Percentiles rank a stretch among this genome's conserved stretches.
Evolutionary conservation across 495 filamentous ascomycete genomes (phyloP).

Genomic region (Xylaria nigripes): DNA sequence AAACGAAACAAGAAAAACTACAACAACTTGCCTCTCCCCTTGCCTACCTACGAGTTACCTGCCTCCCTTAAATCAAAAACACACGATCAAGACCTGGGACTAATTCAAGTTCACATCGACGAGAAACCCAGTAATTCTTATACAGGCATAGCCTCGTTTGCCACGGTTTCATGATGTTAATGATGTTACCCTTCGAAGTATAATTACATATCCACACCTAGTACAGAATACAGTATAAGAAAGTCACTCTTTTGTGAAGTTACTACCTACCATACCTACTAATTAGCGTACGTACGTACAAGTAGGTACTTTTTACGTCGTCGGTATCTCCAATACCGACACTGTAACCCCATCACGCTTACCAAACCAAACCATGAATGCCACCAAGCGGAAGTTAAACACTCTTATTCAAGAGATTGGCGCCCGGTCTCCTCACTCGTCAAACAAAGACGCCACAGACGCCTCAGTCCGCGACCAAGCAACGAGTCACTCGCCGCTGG

Average conservation of each 20-base stretch:
- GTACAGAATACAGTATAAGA: not conserved
- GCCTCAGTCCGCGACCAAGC: constrained; percentile 10
- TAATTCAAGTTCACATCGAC: no score
- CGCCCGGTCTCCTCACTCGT: constrained; percentile 23
- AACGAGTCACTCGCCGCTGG: constrained; percentile 13
- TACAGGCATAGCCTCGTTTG: not conserved
- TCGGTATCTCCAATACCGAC: not conserved
- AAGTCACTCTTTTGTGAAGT: no score
- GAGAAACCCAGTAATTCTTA: not conserved
- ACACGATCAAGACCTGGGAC: not conserved
- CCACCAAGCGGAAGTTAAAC: constrained; percentile 51
- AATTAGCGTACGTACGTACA: not conserved
- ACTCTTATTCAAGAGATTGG: constrained; percentile 46
- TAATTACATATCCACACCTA: not conserved
- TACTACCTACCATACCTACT: no score
- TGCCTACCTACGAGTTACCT: no score
- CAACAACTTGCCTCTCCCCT: no score
- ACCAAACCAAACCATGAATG: constrained; percentile 37
- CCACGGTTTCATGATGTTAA: not conserved
- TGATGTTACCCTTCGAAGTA: no score
- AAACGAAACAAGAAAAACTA: no score
- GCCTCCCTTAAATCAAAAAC: not conserved
- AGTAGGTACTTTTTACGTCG: not conserved
- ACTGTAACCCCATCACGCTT: not conserved
- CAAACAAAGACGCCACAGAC: constrained; percentile 12